Conservation (phyloP, 768 basidiomycete genomes). For the Mycena indigotica region DNA sequence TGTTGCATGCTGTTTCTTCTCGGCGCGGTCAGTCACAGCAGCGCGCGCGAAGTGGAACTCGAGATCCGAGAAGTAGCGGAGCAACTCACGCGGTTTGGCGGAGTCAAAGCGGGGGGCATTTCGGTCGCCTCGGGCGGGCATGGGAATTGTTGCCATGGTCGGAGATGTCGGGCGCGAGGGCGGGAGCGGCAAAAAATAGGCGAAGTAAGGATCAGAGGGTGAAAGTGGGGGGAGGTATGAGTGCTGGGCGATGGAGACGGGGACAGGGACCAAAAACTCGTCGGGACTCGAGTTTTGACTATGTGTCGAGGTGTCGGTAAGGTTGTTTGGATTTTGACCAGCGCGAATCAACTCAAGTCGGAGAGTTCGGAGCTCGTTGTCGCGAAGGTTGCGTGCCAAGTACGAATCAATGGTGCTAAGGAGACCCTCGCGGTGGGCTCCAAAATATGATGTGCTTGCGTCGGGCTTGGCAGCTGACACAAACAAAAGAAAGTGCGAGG, state of each 20-base stretch:
- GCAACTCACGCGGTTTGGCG: conserved; percentile 19
- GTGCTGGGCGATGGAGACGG: background rate
- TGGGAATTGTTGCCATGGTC: background rate
- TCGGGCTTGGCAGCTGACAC: conserved; percentile 18
- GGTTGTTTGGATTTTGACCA: background rate
- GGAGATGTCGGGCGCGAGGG: background rate
- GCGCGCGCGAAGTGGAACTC: conserved; percentile 9
- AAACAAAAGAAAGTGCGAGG: background rate
- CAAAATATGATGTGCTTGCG: conserved; percentile 13
- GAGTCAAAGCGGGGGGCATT: conserved; percentile 24
- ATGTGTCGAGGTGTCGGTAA: background rate
- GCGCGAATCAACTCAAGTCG: background rate
- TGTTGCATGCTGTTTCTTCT: conserved; percentile 20
- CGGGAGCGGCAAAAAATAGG: background rate
- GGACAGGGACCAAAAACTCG: background rate
- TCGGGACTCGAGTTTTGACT: background rate
- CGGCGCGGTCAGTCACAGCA: conserved; percentile 3
- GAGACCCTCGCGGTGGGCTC: conserved; percentile 23
- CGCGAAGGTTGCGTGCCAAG: background rate
- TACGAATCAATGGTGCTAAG: conserved; percentile 3
- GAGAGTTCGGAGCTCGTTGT: background rate
- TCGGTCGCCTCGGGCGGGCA: conserved; percentile 23
- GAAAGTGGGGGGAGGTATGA: background rate
- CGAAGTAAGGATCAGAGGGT: background rate
- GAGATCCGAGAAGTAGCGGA: conserved; percentile 22